A percentile compares a stretch with the other conserved stretches of the same genome.
These are phyloP conservation scores for Parmelia sp. DNA, from an alignment of 495 filamentous ascomycete species.

Conservation along the genomic window DNA sequence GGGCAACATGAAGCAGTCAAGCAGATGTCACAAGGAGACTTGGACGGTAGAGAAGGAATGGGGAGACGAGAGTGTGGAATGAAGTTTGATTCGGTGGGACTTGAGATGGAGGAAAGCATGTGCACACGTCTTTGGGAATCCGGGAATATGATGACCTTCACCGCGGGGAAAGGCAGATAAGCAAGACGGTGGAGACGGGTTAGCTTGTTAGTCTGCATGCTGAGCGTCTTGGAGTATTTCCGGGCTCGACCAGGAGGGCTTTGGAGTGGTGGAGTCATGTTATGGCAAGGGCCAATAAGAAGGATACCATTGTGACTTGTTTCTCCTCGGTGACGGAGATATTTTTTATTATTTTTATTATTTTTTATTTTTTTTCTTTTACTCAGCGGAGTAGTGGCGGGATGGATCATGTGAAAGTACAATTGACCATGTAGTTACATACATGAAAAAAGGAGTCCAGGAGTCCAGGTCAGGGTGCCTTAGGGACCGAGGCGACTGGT, in stretches of 20 bases:
- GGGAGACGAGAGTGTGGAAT: slow-evolving; percentile 6
- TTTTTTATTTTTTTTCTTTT: too few relatives aligned
- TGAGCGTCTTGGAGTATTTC: slow-evolving; percentile 1
- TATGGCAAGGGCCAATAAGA: background rate
- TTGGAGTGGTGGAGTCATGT: too few relatives aligned
- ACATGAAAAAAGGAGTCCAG: too few relatives aligned
- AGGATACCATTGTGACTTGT: background rate
- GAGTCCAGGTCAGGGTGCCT: too few relatives aligned
- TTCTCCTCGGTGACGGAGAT: slow-evolving; percentile 24
- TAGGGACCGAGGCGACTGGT: too few relatives aligned
- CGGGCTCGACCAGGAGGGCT: background rate
- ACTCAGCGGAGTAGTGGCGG: too few relatives aligned
- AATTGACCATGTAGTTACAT: too few relatives aligned
- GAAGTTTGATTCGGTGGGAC: slow-evolving; percentile 8
- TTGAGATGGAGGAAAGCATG: background rate
- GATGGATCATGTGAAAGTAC: background rate
- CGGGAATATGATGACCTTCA: too few relatives aligned
- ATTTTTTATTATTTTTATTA: too few relatives aligned
- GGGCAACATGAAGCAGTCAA: slow-evolving; percentile 3
- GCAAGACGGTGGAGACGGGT: too few relatives aligned
- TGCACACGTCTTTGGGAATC: too few relatives aligned
- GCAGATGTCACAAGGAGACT: background rate
- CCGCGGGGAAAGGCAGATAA: slow-evolving; percentile 18
- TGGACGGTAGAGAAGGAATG: background rate
- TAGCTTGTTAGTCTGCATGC: slow-evolving; percentile 1